Conservation (phyloP, 306 rosid species). For the Prunus salicina region DNA sequence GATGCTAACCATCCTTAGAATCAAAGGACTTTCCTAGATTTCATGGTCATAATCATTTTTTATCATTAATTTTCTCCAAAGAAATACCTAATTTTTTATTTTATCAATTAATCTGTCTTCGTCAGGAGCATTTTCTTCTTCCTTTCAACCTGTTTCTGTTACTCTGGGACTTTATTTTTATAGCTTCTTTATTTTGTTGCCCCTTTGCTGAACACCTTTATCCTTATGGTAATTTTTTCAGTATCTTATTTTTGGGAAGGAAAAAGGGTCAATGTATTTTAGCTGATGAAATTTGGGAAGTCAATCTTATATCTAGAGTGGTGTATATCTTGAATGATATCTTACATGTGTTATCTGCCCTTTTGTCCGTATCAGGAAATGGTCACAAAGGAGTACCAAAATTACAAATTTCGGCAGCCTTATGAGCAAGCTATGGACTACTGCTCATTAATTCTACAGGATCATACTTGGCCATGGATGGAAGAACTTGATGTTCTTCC, state of each 20-base stretch:
- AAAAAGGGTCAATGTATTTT: not conserved
- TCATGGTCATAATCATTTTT: not conserved
- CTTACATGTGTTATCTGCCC: not conserved
- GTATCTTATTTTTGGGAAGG: no score
- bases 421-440: conserved; percentile 88
- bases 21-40: not conserved
- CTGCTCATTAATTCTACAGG: conserved; percentile 68
- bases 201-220: not conserved
- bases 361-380: conserved; percentile 56
- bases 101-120: not conserved
- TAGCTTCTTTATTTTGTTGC: not conserved
- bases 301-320: not conserved
- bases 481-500: conserved; percentile 77
- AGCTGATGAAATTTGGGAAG: not conserved
- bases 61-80: not conserved
- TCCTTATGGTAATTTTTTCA: no score
- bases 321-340: not conserved
- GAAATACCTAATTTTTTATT: not conserved
- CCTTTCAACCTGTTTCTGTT: not conserved
- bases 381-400: conserved; percentile 75
- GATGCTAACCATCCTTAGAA: not conserved
- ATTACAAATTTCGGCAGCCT: conserved; percentile 85
- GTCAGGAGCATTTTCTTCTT: not conserved
- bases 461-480: conserved; percentile 72
- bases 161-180: not conserved